phyloP scores from a whole-genome alignment of 148 eudicot species.

The Hydrangea macrophylla region DNA sequence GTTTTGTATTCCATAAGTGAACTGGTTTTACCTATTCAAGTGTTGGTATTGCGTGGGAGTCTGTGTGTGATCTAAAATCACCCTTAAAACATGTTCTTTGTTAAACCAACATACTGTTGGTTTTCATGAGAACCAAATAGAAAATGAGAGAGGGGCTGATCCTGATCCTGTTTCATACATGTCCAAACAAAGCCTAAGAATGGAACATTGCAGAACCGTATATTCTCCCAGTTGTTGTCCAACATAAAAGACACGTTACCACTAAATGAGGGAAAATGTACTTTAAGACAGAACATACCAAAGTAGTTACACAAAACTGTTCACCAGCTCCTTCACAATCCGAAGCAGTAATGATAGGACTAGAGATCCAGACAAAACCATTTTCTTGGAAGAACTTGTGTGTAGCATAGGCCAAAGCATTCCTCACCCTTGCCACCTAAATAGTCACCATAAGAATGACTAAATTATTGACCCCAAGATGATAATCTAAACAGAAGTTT shows the following conservation, averaged over 20 bases:
- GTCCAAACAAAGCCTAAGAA: no score
- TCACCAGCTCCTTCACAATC: constrained; percentile 99
- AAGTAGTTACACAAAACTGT: constrained; percentile 96
- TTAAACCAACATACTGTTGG: no score
- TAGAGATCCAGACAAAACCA: constrained; percentile 97
- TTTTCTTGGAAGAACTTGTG: constrained; percentile 96
- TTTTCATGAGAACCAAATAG: no score
- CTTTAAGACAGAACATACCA: constrained; percentile 54
- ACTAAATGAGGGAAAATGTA: background rate
- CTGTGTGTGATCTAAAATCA: no score
- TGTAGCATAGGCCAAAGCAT: constrained; percentile 91
- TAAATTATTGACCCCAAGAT: constrained; percentile 5
- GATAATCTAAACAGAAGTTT: background rate
- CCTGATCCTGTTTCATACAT: no score
- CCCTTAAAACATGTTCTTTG: no score
- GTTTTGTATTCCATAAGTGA: no score
- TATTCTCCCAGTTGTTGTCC: background rate
- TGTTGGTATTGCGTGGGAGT: no score
- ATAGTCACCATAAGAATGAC: constrained; percentile 28
- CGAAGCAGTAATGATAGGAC: constrained; percentile 94
- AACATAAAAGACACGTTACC: background rate
- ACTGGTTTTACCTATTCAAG: no score
- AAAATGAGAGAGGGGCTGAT: no score
- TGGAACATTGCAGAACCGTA: background rate
- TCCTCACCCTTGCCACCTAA: constrained; percentile 97